These are phyloP conservation scores for Liquidambar formosana DNA, from an alignment of 164 flowering plant genomes.

Conservation along the genomic window DNA sequence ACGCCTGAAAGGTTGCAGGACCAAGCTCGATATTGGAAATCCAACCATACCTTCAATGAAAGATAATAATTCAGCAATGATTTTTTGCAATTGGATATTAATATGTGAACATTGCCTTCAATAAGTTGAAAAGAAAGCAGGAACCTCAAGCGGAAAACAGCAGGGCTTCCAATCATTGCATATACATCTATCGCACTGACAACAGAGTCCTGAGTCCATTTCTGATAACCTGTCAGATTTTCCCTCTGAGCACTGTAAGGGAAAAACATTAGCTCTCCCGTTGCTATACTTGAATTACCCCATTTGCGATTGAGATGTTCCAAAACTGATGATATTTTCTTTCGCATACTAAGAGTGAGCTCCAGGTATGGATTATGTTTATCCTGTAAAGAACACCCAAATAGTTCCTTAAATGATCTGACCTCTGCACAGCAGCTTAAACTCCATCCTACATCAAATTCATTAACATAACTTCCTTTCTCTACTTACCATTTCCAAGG, in stretches of 20 bases:
- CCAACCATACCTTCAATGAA: slow-evolving; percentile 89
- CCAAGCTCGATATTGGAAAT: slow-evolving; percentile 42
- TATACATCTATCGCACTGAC: slow-evolving; percentile 83
- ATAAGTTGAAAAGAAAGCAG: slow-evolving; percentile 9
- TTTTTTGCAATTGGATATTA: background rate
- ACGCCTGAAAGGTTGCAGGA: slow-evolving; percentile 24
- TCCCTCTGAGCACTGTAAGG: slow-evolving; percentile 68
- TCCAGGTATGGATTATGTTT: slow-evolving; percentile 91
- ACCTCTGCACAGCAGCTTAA: background rate
- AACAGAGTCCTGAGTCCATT: slow-evolving; percentile 77
- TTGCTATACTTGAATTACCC: slow-evolving; percentile 74
- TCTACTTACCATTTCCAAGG: slow-evolving; percentile 79
- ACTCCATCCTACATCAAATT: slow-evolving; percentile 1
- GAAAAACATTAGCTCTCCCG: slow-evolving; percentile 77
- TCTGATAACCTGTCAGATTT: slow-evolving; percentile 46
- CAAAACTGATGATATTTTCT: slow-evolving; percentile 89
- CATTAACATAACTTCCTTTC: background rate
- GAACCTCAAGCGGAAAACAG: slow-evolving; percentile 87
- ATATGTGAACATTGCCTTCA: background rate
- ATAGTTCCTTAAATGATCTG: background rate
- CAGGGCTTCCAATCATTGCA: slow-evolving; percentile 69
- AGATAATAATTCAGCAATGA: slow-evolving; percentile 8
- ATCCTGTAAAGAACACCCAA: slow-evolving; percentile 49
- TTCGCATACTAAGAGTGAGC: slow-evolving; percentile 84
- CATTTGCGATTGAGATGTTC: slow-evolving; percentile 96